Conservation (phyloP, 176 grass and related monocot species). For the Miscanthus lutarioriparius region DNA sequence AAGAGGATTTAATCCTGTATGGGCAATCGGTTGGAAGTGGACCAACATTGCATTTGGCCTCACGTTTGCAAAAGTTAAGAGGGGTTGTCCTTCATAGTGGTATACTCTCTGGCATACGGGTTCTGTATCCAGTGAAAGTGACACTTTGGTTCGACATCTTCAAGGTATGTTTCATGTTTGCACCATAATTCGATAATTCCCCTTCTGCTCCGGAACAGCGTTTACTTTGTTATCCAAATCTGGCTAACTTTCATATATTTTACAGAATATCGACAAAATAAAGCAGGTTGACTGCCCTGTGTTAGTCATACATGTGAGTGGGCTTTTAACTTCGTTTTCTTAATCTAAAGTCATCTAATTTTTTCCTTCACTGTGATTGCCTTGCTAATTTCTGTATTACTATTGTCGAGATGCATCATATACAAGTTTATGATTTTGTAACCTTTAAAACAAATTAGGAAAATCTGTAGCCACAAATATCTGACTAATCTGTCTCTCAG, state of each 20-base stretch:
- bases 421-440: not conserved
- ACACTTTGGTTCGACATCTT: constrained; percentile 99
- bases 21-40: constrained; percentile 99
- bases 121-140: constrained; percentile 92
- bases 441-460: constrained; percentile 11
- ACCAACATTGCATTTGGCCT: constrained; percentile 87
- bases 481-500: not conserved
- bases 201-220: not conserved
- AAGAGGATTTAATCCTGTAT: constrained; percentile 92
- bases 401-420: not conserved
- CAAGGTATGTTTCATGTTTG: constrained; percentile 58
- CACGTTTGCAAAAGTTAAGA: constrained; percentile 73
- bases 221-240: constrained; percentile 19
- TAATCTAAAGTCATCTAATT: not conserved
- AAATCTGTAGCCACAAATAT: not conserved
- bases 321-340: not conserved
- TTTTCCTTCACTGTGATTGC: not conserved
- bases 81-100: constrained; percentile 93
- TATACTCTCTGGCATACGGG: constrained; percentile 95
- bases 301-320: constrained; percentile 97
- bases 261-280: constrained; percentile 99
- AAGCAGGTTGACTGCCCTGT: constrained; percentile 88
- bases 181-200: constrained; percentile 7
- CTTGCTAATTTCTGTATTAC: not conserved
- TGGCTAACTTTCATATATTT: constrained; percentile 14